phyloP scores from a whole-genome alignment of 2,329 filamentous ascomycete genomes.

The Neonectria coccinea region DNA sequence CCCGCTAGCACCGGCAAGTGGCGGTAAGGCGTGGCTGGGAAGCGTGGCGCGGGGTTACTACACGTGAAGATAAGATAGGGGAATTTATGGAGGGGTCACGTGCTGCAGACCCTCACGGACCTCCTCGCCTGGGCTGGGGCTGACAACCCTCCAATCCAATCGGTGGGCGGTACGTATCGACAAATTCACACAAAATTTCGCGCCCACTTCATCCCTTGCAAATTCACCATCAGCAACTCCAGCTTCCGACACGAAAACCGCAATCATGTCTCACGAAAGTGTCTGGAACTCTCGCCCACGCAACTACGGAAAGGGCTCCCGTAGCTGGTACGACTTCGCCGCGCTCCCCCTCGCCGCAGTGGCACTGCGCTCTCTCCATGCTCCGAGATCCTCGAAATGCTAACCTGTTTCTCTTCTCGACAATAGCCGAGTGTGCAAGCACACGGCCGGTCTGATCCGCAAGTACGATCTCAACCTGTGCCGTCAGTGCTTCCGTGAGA shows the following conservation, averaged over 20 bases:
- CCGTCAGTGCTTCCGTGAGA: slow-evolving; percentile 84
- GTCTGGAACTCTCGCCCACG: slow-evolving; percentile 99
- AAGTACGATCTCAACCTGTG: slow-evolving; percentile 97
- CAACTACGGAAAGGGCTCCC: slow-evolving; percentile 96
- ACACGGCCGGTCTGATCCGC: slow-evolving; percentile 99
- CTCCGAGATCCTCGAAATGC: slow-evolving; percentile 32
- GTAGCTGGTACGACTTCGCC: slow-evolving; percentile 80
- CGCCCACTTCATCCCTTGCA: slow-evolving; percentile 50
- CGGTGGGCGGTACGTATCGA: slow-evolving; percentile 47
- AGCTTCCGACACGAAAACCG: slow-evolving; percentile 51
- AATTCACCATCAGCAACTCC: slow-evolving; percentile 50
- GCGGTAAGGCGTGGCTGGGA: slow-evolving; percentile 2
- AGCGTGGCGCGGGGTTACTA: neutral
- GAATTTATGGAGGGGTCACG: slow-evolving; percentile 34
- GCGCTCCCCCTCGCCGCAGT: slow-evolving; percentile 3
- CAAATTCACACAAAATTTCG: slow-evolving; percentile 57
- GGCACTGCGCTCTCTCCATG: slow-evolving; percentile 7
- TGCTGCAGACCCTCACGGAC: slow-evolving; percentile 29
- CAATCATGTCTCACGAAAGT: slow-evolving; percentile 82
- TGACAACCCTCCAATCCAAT: slow-evolving; percentile 54
- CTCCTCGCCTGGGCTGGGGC: slow-evolving; percentile 48
- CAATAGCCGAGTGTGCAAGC: slow-evolving; percentile 78
- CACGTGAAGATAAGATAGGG: slow-evolving; percentile 42
- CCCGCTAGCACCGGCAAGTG: slow-evolving; percentile 7
- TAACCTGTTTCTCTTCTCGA: slow-evolving; percentile 45